Base-by-base conservation (phyloP, 768 basidiomycete genomes). In the Holtermanniella nyarrowii region DNA sequence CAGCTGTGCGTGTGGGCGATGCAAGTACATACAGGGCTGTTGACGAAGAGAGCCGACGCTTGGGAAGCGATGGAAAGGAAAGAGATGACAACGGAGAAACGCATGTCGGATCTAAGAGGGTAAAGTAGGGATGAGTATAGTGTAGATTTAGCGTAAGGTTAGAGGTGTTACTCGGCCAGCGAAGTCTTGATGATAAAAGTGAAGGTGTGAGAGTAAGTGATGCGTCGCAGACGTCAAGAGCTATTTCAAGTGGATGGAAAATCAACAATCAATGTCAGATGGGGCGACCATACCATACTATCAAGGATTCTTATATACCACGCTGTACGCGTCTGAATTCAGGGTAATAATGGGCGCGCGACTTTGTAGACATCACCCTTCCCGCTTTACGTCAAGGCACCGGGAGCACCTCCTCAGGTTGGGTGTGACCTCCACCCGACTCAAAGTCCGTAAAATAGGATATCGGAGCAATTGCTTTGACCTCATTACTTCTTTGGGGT, bases 301-400 rank as follows among this genome's bases (percentile, higher is more conserved):
- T n/a, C n/a, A n/a, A n/a, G n/a, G n/a, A n/a, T n/a, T n/a, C n/a
- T n/a, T n/a, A n/a, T n/a, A n/a, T n/a, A n/a, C n/a, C n/a, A n/a
- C n/a, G n/a, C n/a, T n/a, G n/a, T n/a, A n/a, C n/a, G n/a, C n/a
- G n/a, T n/a, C n/a, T n/a, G n/a, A n/a, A n/a, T n/a, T n/a, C n/a
- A n/a, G n/a, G n/a, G n/a, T n/a, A n/a, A n/a, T n/a, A n/a, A n/a
- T n/a, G n/a, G n/a, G n/a, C n/a, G n/a, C n/a, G n/a, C n/a, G n/a
- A n/a, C n/a, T 44, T 20, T 7, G 7, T 7, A 23, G 7, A 44
- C 42, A 11, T 20, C 44, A 46, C 44, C 11, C 44, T 25, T 21
- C 44, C 44, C 44, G 44, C 23, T 14, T 21, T 23, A n/a, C n/a
- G n/a, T n/a, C n/a, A n/a, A 46, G 44, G 44, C 24, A 46, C 44